A percentile compares a stretch with the other conserved stretches of the same genome.
These are phyloP conservation scores for Aspergillus thermomutatus DNA, from an alignment of 2,329 filamentous ascomycete genomes.

Conservation along the genomic window DNA sequence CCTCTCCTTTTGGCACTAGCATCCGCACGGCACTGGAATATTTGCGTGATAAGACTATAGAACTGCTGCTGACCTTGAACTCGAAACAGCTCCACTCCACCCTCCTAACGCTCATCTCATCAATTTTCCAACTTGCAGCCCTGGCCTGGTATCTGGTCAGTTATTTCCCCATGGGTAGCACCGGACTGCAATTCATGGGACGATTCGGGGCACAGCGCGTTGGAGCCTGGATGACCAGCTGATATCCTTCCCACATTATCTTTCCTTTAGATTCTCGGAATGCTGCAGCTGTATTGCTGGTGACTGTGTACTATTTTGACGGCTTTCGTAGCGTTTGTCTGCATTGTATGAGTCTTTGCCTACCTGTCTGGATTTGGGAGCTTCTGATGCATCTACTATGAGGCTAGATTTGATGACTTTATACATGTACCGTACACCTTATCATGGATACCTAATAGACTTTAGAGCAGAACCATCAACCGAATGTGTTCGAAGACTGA, in stretches of 20 bases:
- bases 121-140: constrained; percentile 77
- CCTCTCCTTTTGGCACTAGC: neutral
- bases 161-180: constrained; percentile 96
- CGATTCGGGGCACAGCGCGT: constrained; percentile 81
- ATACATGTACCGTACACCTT: neutral
- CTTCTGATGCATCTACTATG: neutral
- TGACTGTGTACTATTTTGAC: neutral
- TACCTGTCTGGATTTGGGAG: neutral
- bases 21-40: neutral
- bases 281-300: neutral
- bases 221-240: constrained; percentile 83
- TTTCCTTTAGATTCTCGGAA: neutral
- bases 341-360: neutral
- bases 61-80: constrained; percentile 19
- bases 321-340: neutral
- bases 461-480: neutral
- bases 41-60: neutral
- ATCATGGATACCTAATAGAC: neutral
- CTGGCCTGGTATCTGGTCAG: constrained; percentile 92
- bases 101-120: constrained; percentile 78
- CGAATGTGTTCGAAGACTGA: neutral
- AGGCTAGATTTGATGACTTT: neutral
- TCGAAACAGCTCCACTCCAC: constrained; percentile 70
- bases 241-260: constrained; percentile 2
- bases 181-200: constrained; percentile 79